These are phyloP conservation scores for Thalassiosira profunda DNA, from an alignment of 108 stramenopile species.

Conservation along the genomic window DNA sequence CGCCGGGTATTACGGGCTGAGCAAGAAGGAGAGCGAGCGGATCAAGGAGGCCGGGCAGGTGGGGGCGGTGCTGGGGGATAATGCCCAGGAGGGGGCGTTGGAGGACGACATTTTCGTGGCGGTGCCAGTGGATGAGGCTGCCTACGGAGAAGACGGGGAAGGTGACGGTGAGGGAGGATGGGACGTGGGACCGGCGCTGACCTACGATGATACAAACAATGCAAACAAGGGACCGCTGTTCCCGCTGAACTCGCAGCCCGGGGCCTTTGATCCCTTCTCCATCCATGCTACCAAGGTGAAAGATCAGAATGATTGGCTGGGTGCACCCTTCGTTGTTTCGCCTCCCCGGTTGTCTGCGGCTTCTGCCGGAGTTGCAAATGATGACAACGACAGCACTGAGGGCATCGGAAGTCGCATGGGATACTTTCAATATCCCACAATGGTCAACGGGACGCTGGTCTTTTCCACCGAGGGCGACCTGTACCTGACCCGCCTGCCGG, in stretches of 20 bases:
- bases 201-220: neutral
- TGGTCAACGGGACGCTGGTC: slow-evolving; percentile 60
- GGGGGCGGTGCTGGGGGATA: no score
- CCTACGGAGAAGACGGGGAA: no score
- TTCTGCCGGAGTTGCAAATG: neutral
- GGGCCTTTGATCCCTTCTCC: slow-evolving; percentile 15
- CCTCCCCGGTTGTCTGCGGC: slow-evolving; percentile 1
- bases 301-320: slow-evolving; percentile 18
- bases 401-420: slow-evolving; percentile 17
- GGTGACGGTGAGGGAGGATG: no score
- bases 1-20: no score
- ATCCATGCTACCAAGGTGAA: slow-evolving; percentile 3
- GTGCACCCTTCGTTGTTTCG: slow-evolving; percentile 17
- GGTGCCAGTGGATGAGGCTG: no score
- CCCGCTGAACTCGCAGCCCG: neutral
- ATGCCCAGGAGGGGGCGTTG: no score
- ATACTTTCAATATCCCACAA: slow-evolving; percentile 57
- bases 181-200: no score
- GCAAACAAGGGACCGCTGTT: neutral
- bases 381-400: neutral
- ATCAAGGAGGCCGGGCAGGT: no score
- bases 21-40: no score
- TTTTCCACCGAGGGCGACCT: slow-evolving; percentile 73
- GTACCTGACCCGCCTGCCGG: slow-evolving; percentile 48
- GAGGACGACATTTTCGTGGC: no score